Conservation (phyloP, 139 green algal species). For the Dunaliella primolecta region DNA sequence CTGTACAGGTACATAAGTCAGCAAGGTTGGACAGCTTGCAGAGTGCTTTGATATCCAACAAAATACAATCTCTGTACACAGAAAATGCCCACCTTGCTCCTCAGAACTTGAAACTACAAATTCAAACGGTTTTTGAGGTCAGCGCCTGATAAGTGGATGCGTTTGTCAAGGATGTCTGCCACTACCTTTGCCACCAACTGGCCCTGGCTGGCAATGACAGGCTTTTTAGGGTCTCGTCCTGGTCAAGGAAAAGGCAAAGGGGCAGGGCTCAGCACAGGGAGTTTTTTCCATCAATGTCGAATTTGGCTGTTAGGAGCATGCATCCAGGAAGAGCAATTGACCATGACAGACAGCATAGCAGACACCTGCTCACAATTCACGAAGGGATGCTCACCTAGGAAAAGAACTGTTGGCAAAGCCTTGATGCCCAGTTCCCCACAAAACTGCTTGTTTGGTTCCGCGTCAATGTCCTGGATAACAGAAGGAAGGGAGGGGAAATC, state of each 20-base stretch:
- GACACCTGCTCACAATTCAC: too few relatives aligned
- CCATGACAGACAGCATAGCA: too few relatives aligned
- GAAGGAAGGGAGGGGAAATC: too few relatives aligned
- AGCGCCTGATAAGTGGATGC: background rate
- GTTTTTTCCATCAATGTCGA: too few relatives aligned
- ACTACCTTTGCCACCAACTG: background rate
- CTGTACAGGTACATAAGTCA: too few relatives aligned
- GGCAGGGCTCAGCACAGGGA: too few relatives aligned
- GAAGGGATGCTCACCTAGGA: background rate
- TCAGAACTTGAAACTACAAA: background rate
- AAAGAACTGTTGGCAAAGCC: background rate
- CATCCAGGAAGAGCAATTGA: too few relatives aligned
- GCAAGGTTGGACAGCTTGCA: too few relatives aligned
- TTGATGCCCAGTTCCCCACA: background rate
- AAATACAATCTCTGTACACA: too few relatives aligned
- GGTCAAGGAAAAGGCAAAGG: background rate
- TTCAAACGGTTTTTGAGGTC: background rate
- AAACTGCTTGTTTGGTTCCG: background rate
- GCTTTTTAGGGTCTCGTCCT: background rate
- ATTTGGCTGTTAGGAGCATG: too few relatives aligned
- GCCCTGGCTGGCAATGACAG: background rate
- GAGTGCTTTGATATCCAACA: too few relatives aligned
- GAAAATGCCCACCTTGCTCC: too few relatives aligned
- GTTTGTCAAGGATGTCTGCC: conserved; percentile 5
- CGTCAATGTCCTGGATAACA: background rate